A percentile compares a stretch with the other conserved stretches of the same genome.
phyloP scores from a whole-genome alignment of 345 rosid genomes.

The Conringia planisiliqua region DNA sequence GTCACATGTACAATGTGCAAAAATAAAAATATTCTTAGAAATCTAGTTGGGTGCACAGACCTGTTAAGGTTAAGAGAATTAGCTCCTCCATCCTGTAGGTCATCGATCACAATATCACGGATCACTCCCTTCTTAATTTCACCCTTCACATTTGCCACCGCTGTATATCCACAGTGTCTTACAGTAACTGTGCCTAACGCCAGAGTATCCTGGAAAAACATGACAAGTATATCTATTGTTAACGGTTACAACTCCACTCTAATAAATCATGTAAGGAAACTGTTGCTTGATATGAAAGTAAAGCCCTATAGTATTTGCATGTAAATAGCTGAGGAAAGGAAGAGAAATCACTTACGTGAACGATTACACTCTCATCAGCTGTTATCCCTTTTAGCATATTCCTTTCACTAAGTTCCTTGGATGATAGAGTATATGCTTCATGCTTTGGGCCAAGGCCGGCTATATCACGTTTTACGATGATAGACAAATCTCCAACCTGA shows the following conservation, averaged over 20 bases:
- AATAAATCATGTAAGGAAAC: neutral
- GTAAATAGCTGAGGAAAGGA: neutral
- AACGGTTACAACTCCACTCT: neutral
- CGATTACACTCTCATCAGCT: conserved; percentile 83
- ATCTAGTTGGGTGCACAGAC: conserved; percentile 28
- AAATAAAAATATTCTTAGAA: neutral
- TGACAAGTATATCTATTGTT: neutral
- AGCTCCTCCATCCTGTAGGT: conserved; percentile 93
- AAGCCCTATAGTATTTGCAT: neutral
- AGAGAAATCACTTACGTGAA: conserved; percentile 63
- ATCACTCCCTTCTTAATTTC: conserved; percentile 47
- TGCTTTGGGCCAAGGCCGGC: conserved; percentile 45
- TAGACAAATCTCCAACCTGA: conserved; percentile 62
- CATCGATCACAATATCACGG: conserved; percentile 66
- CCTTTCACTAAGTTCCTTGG: conserved; percentile 50
- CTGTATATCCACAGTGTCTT: conserved; percentile 79
- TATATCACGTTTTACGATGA: conserved; percentile 58
- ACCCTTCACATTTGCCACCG: conserved; percentile 60
- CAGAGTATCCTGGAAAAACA: conserved; percentile 57
- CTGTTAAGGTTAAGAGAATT: conserved; percentile 85
- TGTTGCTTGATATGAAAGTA: neutral
- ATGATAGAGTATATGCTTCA: conserved; percentile 51
- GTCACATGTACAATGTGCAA: neutral
- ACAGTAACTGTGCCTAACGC: conserved; percentile 72
- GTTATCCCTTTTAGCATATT: conserved; percentile 91